Evolutionary conservation across 371 early-diverging fungal genomes (phyloP), one percentile per base, ranked within the genome.

Genomic region (Actinomortierella wolfii): DNA sequence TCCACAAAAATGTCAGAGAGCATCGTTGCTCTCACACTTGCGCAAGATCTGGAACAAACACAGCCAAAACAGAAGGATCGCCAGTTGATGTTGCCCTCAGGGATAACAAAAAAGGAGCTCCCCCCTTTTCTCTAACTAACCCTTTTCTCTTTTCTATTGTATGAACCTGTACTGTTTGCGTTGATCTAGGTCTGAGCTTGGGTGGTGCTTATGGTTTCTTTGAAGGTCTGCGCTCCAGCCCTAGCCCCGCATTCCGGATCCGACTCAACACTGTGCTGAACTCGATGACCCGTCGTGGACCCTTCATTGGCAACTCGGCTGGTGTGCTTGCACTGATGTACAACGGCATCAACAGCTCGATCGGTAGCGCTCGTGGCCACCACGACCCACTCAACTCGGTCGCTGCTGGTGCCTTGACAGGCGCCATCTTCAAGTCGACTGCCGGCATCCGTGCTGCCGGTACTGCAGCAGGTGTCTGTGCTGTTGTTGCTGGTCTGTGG

Each of bases 231-330:
- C 85, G 83, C 34, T 87, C 89, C 24, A 68, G 83, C 23, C 79
- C 79, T 46, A 77, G 81, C 48, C 78, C 83, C 21, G 90, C 85
- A 57, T 79, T 87, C 61, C 92, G 88, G 81, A 83, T 94, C 48
- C 87, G 92, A 49, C 76, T 93, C 45, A 94, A 94, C 78, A 87
- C 91, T 43, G 85, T 94, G 17, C 82, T 94, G 53, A 94, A 94
- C 80, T 82, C 86, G 23, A 86, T 89, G 71, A 94, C 94, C 6
- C 86, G 92, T 55, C 88, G 94, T 56, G 94, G 94, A 15, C 94
- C 94, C 23, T 93, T 92, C 64, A 74, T 93, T 50, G 94, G 89
- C 61, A 94, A 94, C 80, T 89, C 93, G 24, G 79, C 88, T 14
- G 94, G 94, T 71, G 86, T 94, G 20, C 46, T 83, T 64, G 93